Percentiles rank a stretch among this genome's conserved stretches.
These are phyloP conservation scores for Delitschia confertaspora DNA, from an alignment of 495 filamentous ascomycete species.

Conservation along the genomic window DNA sequence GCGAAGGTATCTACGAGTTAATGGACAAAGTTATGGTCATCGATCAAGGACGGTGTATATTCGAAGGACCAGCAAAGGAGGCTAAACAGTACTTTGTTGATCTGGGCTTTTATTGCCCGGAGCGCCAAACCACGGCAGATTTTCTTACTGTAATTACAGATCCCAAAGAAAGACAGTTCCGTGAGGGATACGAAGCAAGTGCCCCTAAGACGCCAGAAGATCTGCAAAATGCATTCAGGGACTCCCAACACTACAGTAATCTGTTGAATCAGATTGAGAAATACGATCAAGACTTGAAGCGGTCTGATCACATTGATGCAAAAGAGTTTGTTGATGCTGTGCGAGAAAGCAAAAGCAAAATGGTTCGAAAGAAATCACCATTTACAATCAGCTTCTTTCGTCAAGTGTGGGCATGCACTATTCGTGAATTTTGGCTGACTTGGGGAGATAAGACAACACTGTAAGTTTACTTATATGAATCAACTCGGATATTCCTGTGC, in stretches of 20 bases:
- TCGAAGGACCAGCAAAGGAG: conserved; percentile 51
- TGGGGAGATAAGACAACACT: conserved; percentile 64
- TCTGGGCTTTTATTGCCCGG: conserved; percentile 58
- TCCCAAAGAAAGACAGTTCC: conserved; percentile 56
- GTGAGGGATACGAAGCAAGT: conserved; percentile 53
- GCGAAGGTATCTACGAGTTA: conserved; percentile 71
- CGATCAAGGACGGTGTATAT: conserved; percentile 57
- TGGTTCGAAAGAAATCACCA: conserved; percentile 56
- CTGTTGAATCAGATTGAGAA: conserved; percentile 47
- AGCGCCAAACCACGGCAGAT: conserved; percentile 63
- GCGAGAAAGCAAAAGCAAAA: conserved; percentile 57
- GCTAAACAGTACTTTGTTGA: conserved; percentile 62
- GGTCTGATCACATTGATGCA: conserved; percentile 55
- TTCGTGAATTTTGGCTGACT: conserved; percentile 68
- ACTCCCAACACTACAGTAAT: conserved; percentile 44
- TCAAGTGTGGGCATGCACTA: conserved; percentile 61
- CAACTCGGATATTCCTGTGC: not conserved
- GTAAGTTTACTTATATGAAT: conserved; percentile 30
- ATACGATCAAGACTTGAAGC: conserved; percentile 53
- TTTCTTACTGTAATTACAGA: conserved; percentile 73
- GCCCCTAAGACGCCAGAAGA: conserved; percentile 55
- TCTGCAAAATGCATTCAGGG: conserved; percentile 52
- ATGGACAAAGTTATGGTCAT: conserved; percentile 72
- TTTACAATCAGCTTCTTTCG: conserved; percentile 63
- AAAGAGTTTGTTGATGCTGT: conserved; percentile 62